Percentiles rank a stretch among this genome's conserved stretches.
These are phyloP conservation scores for Polyporus arcularius DNA, from an alignment of 768 basidiomycete genomes.

Conservation along the genomic window DNA sequence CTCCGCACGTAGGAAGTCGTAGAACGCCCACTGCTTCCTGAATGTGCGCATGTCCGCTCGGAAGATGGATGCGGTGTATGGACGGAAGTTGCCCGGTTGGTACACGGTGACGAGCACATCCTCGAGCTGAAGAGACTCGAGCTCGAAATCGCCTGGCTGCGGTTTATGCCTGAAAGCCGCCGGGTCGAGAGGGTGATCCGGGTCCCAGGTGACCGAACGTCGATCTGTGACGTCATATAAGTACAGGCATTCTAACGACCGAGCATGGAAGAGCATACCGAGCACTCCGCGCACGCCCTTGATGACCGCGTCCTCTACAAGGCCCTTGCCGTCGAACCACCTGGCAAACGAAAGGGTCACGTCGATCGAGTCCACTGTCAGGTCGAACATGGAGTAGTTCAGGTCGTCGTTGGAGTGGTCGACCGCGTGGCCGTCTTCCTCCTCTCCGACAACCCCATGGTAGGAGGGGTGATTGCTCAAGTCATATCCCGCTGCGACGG, in stretches of 20 bases:
- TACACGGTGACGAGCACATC: constrained; percentile 94
- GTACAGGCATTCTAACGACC: neutral
- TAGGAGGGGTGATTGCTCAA: constrained; percentile 76
- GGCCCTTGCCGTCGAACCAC: constrained; percentile 95
- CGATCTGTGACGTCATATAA: constrained; percentile 58
- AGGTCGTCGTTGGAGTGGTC: constrained; percentile 50
- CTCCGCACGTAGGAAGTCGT: constrained; percentile 88
- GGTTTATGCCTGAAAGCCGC: constrained; percentile 75
- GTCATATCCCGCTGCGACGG: constrained; percentile 69
- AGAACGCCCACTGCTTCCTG: constrained; percentile 93
- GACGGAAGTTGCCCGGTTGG: constrained; percentile 90
- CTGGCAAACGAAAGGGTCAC: constrained; percentile 88
- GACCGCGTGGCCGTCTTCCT: constrained; percentile 45
- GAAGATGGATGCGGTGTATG: constrained; percentile 91
- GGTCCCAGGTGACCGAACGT: constrained; percentile 83
- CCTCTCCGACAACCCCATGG: constrained; percentile 55
- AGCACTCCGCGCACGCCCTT: constrained; percentile 93
- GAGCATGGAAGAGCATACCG: constrained; percentile 44
- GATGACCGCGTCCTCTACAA: constrained; percentile 87
- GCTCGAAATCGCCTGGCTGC: constrained; percentile 85
- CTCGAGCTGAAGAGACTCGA: constrained; percentile 87
- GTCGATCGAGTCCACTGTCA: constrained; percentile 93
- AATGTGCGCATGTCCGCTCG: constrained; percentile 83
- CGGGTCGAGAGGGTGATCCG: constrained; percentile 78
- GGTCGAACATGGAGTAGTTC: constrained; percentile 90